Percentiles rank a stretch among this genome's conserved stretches.
These are phyloP conservation scores for Cornus controversa DNA, from an alignment of 148 eudicot species.

Conservation along the genomic window DNA sequence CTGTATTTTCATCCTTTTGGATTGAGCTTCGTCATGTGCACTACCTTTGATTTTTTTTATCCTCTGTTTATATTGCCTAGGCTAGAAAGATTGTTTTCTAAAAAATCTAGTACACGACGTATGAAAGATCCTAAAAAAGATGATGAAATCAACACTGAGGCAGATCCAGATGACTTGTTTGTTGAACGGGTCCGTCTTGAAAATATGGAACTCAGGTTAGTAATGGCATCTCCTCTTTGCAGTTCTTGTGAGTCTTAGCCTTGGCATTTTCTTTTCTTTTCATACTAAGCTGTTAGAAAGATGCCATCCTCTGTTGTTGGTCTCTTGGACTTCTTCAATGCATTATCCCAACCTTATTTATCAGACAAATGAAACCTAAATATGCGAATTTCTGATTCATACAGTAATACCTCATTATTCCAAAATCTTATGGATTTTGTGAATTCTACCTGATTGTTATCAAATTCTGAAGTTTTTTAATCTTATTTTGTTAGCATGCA, in stretches of 20 bases:
- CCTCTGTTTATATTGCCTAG: constrained; percentile 33
- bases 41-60: background rate
- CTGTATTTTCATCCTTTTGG: background rate
- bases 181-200: constrained; percentile 90
- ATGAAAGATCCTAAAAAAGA: constrained; percentile 55
- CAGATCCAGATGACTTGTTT: constrained; percentile 44
- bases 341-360: background rate
- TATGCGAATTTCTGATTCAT: too few species aligned
- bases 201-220: constrained; percentile 77
- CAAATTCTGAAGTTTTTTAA: background rate
- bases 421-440: too few species aligned
- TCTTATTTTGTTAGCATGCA: background rate
- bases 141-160: constrained; percentile 50
- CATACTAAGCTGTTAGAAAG: background rate
- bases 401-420: too few species aligned
- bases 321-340: constrained; percentile 1
- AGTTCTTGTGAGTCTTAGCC: background rate
- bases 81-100: constrained; percentile 50
- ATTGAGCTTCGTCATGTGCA: constrained; percentile 4
- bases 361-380: background rate
- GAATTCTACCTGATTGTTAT: too few species aligned
- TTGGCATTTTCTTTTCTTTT: background rate
- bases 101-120: constrained; percentile 34
- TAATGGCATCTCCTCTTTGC: constrained; percentile 9
- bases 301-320: background rate